phyloP scores from a whole-genome alignment of 2,329 filamentous ascomycete genomes.

The Scolecobasidium constrictum region DNA sequence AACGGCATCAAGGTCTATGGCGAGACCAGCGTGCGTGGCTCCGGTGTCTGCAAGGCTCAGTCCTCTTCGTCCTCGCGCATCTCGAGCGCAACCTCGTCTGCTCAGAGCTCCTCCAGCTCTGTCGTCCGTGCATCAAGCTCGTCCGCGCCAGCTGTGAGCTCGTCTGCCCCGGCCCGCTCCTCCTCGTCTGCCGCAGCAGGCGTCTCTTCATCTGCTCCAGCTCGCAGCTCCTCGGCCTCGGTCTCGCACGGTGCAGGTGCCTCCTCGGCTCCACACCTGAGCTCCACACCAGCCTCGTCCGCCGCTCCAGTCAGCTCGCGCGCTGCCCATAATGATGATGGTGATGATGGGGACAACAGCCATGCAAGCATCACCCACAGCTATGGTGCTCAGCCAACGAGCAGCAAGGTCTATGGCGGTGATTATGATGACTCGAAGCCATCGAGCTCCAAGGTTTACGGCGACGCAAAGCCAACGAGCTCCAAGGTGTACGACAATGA shows the following conservation, averaged over 20 bases:
- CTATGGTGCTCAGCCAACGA: background rate
- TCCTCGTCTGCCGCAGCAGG: background rate
- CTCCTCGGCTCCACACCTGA: background rate
- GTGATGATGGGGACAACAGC: background rate
- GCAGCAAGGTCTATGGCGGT: background rate
- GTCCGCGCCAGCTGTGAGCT: background rate
- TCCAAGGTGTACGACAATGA: background rate
- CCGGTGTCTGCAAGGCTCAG: background rate
- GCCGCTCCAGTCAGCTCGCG: background rate
- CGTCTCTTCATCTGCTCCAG: background rate
- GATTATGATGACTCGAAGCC: background rate
- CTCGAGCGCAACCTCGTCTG: constrained; percentile 27
- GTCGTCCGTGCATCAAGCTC: background rate
- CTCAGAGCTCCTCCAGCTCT: constrained; percentile 13
- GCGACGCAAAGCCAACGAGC: background rate
- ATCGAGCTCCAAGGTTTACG: constrained; percentile 1
- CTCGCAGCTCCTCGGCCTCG: background rate
- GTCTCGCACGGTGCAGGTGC: background rate
- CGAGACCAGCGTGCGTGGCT: constrained; percentile 13
- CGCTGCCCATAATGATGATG: background rate
- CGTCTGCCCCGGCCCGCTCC: background rate
- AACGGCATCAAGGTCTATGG: constrained; percentile 28
- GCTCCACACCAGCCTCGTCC: background rate
- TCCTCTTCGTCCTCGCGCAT: background rate
- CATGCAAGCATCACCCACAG: background rate